phyloP scores from a whole-genome alignment of 148 eudicot species.

The Pouteria glomerata region DNA sequence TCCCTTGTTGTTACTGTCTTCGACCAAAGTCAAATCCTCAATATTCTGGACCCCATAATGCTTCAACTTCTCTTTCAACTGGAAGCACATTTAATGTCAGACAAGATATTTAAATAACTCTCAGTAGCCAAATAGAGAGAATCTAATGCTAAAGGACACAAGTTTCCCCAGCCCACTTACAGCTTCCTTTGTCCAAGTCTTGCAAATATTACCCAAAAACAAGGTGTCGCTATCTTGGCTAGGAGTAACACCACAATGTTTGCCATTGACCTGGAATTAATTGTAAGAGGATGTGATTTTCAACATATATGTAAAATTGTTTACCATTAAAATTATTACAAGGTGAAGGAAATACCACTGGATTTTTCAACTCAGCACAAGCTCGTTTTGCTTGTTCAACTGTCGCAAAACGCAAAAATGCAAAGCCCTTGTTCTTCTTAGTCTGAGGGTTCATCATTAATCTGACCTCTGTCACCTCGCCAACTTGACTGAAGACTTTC shows the following conservation, averaged over 20 bases:
- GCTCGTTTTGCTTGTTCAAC: conserved; percentile 96
- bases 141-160: conserved; percentile 19
- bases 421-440: conserved; percentile 97
- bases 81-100: conserved; percentile 44
- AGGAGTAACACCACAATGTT: conserved; percentile 92
- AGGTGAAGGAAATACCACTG: conserved; percentile 73
- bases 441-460: conserved; percentile 95
- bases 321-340: conserved; percentile 36
- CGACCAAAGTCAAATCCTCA: conserved; percentile 92
- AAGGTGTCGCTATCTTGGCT: conserved; percentile 97
- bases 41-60: conserved; percentile 76
- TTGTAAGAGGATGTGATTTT: conserved; percentile 30
- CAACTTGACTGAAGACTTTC: conserved; percentile 81
- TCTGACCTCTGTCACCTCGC: conserved; percentile 85
- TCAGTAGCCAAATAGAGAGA: conserved; percentile 23
- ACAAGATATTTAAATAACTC: conserved; percentile 32
- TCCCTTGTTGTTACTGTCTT: conserved; percentile 80
- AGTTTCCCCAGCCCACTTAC: conserved; percentile 61
- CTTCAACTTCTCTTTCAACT: conserved; percentile 88
- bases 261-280: conserved; percentile 90
- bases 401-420: conserved; percentile 94
- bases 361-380: conserved; percentile 75
- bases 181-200: conserved; percentile 93
- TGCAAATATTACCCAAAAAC: conserved; percentile 97
- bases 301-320: conserved; percentile 22